Percentiles rank a stretch among this genome's conserved stretches.
Conservation (phyloP, 208 protist species). For the Leptomonas pyrrhocoris region DNA sequence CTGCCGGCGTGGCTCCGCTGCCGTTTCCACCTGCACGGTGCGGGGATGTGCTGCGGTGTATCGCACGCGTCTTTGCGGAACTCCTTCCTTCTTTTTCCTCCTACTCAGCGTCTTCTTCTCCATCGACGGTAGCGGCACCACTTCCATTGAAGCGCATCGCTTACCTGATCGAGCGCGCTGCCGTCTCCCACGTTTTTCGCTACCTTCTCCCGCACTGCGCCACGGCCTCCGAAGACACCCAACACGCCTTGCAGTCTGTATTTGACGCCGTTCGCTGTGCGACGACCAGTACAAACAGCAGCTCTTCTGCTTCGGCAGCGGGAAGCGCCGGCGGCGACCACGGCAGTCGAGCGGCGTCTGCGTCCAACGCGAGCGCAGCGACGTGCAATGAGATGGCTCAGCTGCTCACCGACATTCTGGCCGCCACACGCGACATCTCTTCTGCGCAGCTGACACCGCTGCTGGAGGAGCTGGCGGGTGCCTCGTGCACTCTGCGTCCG, state of each 20-base stretch:
- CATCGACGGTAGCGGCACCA: constrained; percentile 2
- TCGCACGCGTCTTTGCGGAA: constrained; percentile 52
- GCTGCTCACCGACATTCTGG: constrained; percentile 58
- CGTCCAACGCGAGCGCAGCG: constrained; percentile 24
- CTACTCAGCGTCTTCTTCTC: not conserved
- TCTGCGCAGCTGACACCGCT: constrained; percentile 55
- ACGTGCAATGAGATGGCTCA: constrained; percentile 58
- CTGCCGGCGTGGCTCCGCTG: constrained; percentile 15
- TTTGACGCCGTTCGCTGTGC: constrained; percentile 47
- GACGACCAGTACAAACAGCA: constrained; percentile 3
- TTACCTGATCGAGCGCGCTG: constrained; percentile 58
- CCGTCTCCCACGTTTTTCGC: constrained; percentile 51
- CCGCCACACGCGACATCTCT: constrained; percentile 44
- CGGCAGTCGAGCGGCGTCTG: not conserved
- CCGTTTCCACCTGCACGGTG: constrained; percentile 45
- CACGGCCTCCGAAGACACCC: not conserved
- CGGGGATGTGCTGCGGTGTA: constrained; percentile 50
- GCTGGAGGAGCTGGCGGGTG: constrained; percentile 46
- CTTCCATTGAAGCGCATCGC: constrained; percentile 39
- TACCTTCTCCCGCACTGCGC: constrained; percentile 55
- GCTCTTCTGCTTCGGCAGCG: not conserved
- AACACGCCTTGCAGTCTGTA: constrained; percentile 33
- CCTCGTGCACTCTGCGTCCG: constrained; percentile 35
- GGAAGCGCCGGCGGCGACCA: not conserved
- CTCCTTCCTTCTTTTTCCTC: constrained; percentile 10